Conservation (phyloP, 2,329 filamentous ascomycete genomes). For the Venturia carpophila region DNA sequence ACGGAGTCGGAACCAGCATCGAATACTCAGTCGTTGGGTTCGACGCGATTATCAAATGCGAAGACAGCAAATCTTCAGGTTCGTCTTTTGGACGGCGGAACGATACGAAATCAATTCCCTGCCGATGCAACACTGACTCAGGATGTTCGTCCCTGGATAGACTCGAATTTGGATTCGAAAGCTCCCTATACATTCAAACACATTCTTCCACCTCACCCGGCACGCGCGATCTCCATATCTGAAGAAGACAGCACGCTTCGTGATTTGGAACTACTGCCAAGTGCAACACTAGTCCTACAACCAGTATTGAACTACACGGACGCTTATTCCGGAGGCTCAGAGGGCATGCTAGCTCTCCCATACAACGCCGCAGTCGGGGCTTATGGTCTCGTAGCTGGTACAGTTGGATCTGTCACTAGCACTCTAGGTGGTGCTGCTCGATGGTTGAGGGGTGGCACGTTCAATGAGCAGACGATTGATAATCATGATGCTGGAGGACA, state of each 20-base stretch:
- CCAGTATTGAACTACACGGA: slow-evolving; percentile 56
- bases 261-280: slow-evolving; percentile 67
- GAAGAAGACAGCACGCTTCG: slow-evolving; percentile 65
- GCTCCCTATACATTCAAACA: slow-evolving; percentile 76
- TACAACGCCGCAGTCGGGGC: slow-evolving; percentile 25
- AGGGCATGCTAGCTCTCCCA: slow-evolving; percentile 24
- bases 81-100: slow-evolving; percentile 75
- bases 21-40: slow-evolving; percentile 19
- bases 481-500: slow-evolving; percentile 16
- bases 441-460: slow-evolving; percentile 26
- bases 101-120: slow-evolving; percentile 64
- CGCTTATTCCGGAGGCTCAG: slow-evolving; percentile 42
- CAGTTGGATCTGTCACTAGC: slow-evolving; percentile 29
- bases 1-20: slow-evolving; percentile 20
- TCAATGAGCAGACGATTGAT: slow-evolving; percentile 20
- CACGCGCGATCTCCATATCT: slow-evolving; percentile 60
- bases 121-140: slow-evolving; percentile 52
- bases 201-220: slow-evolving; percentile 70
- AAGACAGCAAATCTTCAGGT: slow-evolving; percentile 53
- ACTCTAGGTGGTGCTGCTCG: slow-evolving; percentile 28
- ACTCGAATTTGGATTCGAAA: slow-evolving; percentile 43
- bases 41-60: slow-evolving; percentile 22
- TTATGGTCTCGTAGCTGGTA: slow-evolving; percentile 27
- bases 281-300: slow-evolving; percentile 73
- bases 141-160: slow-evolving; percentile 72